Evolutionary conservation across 148 eudicot species (phyloP), one percentile per base, ranked within the genome.

Genomic region (Talinum fruticosum): DNA sequence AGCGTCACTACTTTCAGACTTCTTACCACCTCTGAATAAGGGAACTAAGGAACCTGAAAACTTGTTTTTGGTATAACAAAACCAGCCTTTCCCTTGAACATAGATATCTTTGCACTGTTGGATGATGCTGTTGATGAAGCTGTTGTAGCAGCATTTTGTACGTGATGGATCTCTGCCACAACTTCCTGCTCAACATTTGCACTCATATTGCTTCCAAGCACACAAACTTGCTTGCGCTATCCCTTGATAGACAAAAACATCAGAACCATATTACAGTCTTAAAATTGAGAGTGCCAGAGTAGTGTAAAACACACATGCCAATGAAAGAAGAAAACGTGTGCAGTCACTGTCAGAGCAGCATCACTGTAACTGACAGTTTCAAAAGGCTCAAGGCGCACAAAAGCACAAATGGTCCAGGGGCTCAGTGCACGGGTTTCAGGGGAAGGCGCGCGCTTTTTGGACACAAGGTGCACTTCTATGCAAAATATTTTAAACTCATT

Each of bases 21-120:
- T 95, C 85, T 95, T 93, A 44, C 66, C 76, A 51, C 87, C 96
- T 68, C 87, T 89, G 75, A 83, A 85, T 65, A 82, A 77, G 76
- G 97, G 97, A 68, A 92, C 91, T 77, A 95, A 82, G 28, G 99
- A 95, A 35, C 99, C 96, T n/a, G 97, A 91, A 74, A 95, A 80
- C 82, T 95, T 92, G 84, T 95, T 95, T 84, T 95, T 13, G 99
- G 97, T 84, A 95, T 95, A 75, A 95, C 90, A 88, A 95, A 95
- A 73, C 96, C 99, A 53, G 89, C 79, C 82, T 91, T 95, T 35
- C 84, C 88, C 76, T 89, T 88, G 82, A 95, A 89, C 90, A 86
- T 84, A 4, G 97, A 89, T 24, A 85, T 81, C 86, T 88, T 88
- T 64, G 90, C 76, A 77, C 78, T 79, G 82, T 81, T 82, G 28